phyloP scores from a whole-genome alignment of 2,329 filamentous ascomycete genomes.

The Aureobasidium sp. region DNA sequence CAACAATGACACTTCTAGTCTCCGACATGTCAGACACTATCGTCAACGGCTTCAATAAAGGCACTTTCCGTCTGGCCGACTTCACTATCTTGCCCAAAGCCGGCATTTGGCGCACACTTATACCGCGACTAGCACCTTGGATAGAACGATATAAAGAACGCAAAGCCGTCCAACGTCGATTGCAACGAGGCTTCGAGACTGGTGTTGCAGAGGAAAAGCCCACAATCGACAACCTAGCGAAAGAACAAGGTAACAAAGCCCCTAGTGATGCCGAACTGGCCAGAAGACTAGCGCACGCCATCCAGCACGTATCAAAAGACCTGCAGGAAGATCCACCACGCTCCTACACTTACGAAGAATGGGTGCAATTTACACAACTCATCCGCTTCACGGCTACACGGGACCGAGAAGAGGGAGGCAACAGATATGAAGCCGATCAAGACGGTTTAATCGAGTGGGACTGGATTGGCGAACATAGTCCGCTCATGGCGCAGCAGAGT shows the following conservation, averaged over 20 bases:
- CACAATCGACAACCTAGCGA: slow-evolving; percentile 38
- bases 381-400: slow-evolving; percentile 48
- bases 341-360: slow-evolving; percentile 72
- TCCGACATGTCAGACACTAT: slow-evolving; percentile 79
- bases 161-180: slow-evolving; percentile 26
- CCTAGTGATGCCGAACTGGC: slow-evolving; percentile 51
- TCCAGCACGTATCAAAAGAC: slow-evolving; percentile 57
- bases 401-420: slow-evolving; percentile 20
- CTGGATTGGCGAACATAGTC: slow-evolving; percentile 62
- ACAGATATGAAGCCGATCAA: slow-evolving; percentile 36
- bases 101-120: slow-evolving; percentile 45
- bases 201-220: slow-evolving; percentile 22
- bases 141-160: slow-evolving; percentile 27
- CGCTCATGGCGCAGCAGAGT: slow-evolving; percentile 53
- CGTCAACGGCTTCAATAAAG: slow-evolving; percentile 56
- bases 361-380: slow-evolving; percentile 74
- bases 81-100: slow-evolving; percentile 57
- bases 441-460: slow-evolving; percentile 60
- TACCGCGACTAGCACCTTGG: slow-evolving; percentile 33
- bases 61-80: slow-evolving; percentile 52
- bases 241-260: slow-evolving; percentile 29
- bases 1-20: slow-evolving; percentile 81
- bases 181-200: slow-evolving; percentile 40
- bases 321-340: slow-evolving; percentile 49
- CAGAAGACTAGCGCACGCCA: slow-evolving; percentile 57